Evolutionary conservation across 192 early-diverging fungal genomes (phyloP), one percentile per base, ranked within the genome.

Genomic region (Rhizophagus clarus): DNA sequence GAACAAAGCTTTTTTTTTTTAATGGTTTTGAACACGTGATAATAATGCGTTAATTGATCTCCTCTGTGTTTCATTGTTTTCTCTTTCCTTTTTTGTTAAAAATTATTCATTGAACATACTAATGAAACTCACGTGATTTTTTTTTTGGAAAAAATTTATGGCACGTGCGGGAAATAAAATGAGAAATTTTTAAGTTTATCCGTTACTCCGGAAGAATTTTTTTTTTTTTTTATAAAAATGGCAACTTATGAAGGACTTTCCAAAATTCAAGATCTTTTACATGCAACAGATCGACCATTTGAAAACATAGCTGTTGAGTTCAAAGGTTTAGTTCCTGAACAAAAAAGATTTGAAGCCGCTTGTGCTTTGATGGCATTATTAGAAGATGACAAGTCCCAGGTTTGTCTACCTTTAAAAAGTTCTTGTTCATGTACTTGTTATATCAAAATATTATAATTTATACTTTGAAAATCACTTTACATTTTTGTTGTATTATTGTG

Each of bases 311-410:
- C 75, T 3, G 11, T 37, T 42, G 37, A 9, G 8, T 77, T 77
- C 37, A 63, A 77, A 49, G 60, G 56, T 45, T 17, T 66, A 32
- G 34, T 77, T 34, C 75, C 75, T 66, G 61, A 77, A 64, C 75
- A 77, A 22, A 77, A 77, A 66, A 77, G 75, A 32, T 77, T 77
- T 66, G 37, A 64, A 64, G 75, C 75, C 28, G 75, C 75, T 66
- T 77, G 75, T 45, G 28, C 75, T 7, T 66, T 77, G 62, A 77
- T 77, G 75, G 62, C 32, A 9, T 66, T 64, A 26, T 64, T 77
- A 28, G 75, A 77, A 64, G 47, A 31, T 77, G 62, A 40, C 37
- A 40, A 77, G 12, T 64, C 62, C 12, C 75, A 77, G 75, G 75
- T 77, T 66, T n/a, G 71, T 72, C 20, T 47, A n/a, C 22, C 68